Base-by-base conservation (phyloP, 2,329 filamentous ascomycete species). In the Trichoderma hamatum region DNA sequence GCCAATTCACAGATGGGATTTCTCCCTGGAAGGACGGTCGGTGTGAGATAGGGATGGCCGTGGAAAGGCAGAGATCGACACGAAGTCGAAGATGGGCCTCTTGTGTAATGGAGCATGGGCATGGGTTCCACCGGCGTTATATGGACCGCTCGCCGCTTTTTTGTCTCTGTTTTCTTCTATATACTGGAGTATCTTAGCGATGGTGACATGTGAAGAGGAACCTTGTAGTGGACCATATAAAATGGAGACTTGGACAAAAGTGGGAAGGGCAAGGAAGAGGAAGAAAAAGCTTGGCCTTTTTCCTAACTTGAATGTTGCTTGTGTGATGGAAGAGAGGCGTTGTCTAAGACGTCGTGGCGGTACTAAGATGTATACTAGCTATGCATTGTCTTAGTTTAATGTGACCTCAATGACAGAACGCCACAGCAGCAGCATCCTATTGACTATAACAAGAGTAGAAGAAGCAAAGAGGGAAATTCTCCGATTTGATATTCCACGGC, bases 71-170 rank as follows among this genome's bases (percentile, higher is more conserved):
- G 28, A 32, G 56, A 59, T 59, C 56, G 56, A 59, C 34, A 59
- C 28, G 7, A 59, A 43, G 9, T 49, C n/a, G n/a, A 49, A 11
- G 24, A 19, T n/a, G n/a, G n/a, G n/a, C n/a, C n/a, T n/a, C n/a
- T 21, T 4, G 19, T 46, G n/a, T 13, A 21, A 59, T 39, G 32
- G 56, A 34, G 30, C 56, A 30, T 30, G 30, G 39, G 39, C 39
- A 36, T 59, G 34, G 56, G 56, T 26, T 59, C 56, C 56, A 59
- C 56, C 56, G 56, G 21, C 34, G 34, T 43, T 36, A 32, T 58
- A 36, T 21, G 55, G 55, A 36, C 32, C 55, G 52, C 26, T 55
- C 14, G 52, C 26, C 55, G 32, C 19, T 58, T 58, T 58, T 34
- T n/a, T n/a, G 13, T n/a, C 19, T 43, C 19, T 43, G 1, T n/a